These are phyloP conservation scores for Rhizopogon vesiculosus DNA, from an alignment of 768 basidiomycete genomes.

Conservation along the genomic window DNA sequence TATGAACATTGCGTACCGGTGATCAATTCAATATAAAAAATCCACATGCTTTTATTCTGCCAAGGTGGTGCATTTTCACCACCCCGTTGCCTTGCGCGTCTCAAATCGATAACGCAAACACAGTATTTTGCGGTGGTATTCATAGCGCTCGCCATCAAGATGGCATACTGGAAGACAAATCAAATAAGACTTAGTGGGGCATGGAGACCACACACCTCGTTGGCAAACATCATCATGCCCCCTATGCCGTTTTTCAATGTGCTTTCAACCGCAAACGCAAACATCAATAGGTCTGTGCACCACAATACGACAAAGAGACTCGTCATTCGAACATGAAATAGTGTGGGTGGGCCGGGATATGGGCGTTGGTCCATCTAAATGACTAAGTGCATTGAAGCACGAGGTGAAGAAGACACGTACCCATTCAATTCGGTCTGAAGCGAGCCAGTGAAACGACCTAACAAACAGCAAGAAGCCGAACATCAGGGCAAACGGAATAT, in stretches of 20 bases:
- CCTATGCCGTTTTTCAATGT: constrained; percentile 77
- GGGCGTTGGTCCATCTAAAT: constrained; percentile 96
- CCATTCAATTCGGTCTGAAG: constrained; percentile 94
- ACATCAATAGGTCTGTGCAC: constrained; percentile 70
- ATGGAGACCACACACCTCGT: constrained; percentile 58
- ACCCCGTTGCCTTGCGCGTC: constrained; percentile 70
- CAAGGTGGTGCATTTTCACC: constrained; percentile 86
- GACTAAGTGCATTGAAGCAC: constrained; percentile 5
- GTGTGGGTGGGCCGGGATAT: constrained; percentile 72
- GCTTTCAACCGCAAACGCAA: constrained; percentile 75
- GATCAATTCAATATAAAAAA: constrained; percentile 89
- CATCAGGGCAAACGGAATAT: constrained; percentile 88
- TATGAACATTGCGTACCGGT: constrained; percentile 57
- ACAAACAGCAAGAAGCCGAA: constrained; percentile 93
- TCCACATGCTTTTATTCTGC: constrained; percentile 98
- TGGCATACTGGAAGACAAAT: constrained; percentile 62
- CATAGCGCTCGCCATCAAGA: constrained; percentile 75
- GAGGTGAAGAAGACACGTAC: constrained; percentile 39
- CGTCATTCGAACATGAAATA: constrained; percentile 86
- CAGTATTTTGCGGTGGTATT: constrained; percentile 80
- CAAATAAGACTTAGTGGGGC: constrained; percentile 6
- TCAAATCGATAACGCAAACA: constrained; percentile 76
- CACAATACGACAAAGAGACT: constrained; percentile 72
- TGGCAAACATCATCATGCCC: constrained; percentile 92
- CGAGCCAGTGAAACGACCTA: constrained; percentile 98